phyloP scores from a whole-genome alignment of 1,284 basidiomycete genomes.

The Sanghuangporus baumii region DNA sequence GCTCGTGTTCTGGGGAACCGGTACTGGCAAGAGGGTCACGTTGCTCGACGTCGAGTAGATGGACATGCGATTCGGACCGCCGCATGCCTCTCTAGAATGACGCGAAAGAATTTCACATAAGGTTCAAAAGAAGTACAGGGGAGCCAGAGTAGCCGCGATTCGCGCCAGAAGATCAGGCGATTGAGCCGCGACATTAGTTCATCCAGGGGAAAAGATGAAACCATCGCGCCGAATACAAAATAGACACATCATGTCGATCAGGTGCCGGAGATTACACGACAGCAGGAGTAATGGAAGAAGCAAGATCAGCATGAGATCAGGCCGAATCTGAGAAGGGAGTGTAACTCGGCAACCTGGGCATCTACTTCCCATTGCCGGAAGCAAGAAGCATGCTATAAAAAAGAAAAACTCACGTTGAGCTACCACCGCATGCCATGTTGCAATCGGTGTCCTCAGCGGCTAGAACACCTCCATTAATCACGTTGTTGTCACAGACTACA shows the following conservation, averaged over 20 bases:
- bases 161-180: neutral
- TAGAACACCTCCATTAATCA: constrained; percentile 53
- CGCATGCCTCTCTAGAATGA: constrained; percentile 53
- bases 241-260: neutral
- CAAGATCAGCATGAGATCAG: neutral
- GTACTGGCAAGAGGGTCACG: constrained; percentile 53
- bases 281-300: neutral
- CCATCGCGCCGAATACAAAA: neutral
- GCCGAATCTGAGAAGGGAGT: neutral
- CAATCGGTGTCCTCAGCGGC: constrained; percentile 44
- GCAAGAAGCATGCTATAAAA: constrained; percentile 7
- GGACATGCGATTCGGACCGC: constrained; percentile 63
- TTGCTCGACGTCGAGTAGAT: constrained; percentile 53
- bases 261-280: neutral
- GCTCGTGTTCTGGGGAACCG: constrained; percentile 44
- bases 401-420: constrained; percentile 42
- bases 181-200: neutral
- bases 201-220: neutral
- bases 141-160: neutral
- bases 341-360: too few species aligned
- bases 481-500: constrained; percentile 55
- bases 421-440: constrained; percentile 62
- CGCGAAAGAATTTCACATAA: neutral
- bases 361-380: constrained; percentile 7
- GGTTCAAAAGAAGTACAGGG: neutral